Conservation (phyloP, 768 basidiomycete genomes). For the Leccinum incarnatum region DNA sequence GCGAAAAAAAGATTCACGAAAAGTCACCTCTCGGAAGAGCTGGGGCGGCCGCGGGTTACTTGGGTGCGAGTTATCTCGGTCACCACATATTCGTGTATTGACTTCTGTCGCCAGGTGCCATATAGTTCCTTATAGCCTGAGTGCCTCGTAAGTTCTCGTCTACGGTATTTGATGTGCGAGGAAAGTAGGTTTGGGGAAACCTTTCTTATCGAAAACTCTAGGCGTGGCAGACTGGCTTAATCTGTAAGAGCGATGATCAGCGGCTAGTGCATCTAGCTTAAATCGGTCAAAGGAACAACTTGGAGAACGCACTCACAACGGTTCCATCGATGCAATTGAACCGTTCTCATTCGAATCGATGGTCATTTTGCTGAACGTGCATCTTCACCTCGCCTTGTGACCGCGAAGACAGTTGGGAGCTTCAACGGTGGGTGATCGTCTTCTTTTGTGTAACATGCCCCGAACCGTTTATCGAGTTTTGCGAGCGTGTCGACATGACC, state of each 20-base stretch:
- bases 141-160: too few relatives aligned
- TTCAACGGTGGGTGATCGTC: constrained; percentile 11
- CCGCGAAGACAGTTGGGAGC: background rate
- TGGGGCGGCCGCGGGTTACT: constrained; percentile 81
- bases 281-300: constrained; percentile 12
- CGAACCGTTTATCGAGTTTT: background rate
- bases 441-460: constrained; percentile 1
- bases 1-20: background rate
- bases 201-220: background rate
- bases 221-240: background rate
- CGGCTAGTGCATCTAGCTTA: constrained; percentile 10
- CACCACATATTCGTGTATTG: constrained; percentile 1
- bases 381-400: too few relatives aligned
- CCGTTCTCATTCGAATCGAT: too few relatives aligned
- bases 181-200: too few relatives aligned
- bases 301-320: constrained; percentile 6
- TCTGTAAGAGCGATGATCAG: constrained; percentile 11
- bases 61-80: constrained; percentile 50
- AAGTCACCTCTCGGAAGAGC: background rate
- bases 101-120: constrained; percentile 46
- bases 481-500: background rate
- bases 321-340: constrained; percentile 6
- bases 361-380: too few relatives aligned
- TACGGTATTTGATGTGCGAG: too few relatives aligned
- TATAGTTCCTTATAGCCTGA: constrained; percentile 44